Conservation (phyloP, 257 asterid species). For the Salvia rosmarinus region DNA sequence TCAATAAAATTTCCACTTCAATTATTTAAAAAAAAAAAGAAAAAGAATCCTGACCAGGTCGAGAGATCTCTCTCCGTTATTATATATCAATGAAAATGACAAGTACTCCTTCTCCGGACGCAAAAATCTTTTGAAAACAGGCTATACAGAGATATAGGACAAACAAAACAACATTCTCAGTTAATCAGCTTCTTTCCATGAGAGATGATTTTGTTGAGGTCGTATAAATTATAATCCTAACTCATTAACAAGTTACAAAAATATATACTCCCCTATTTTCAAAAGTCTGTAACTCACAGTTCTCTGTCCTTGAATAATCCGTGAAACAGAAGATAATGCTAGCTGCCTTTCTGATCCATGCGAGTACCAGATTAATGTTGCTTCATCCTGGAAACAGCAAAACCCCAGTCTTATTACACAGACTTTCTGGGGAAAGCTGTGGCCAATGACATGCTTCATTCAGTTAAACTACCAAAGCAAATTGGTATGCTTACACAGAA, state of each 20-base stretch:
- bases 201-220: neutral
- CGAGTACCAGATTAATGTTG: conserved; percentile 84
- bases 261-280: conserved; percentile 34
- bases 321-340: conserved; percentile 73
- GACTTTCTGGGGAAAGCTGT: neutral
- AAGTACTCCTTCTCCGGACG: conserved; percentile 97
- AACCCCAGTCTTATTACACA: conserved; percentile 21
- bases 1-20: neutral
- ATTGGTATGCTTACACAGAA: no score
- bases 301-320: conserved; percentile 95
- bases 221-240: conserved; percentile 9
- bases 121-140: conserved; percentile 87
- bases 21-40: neutral
- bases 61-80: conserved; percentile 89
- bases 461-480: neutral
- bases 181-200: conserved; percentile 21
- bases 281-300: conserved; percentile 71
- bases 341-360: conserved; percentile 85
- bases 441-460: conserved; percentile 12
- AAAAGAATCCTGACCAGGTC: conserved; percentile 74
- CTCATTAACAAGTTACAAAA: conserved; percentile 31
- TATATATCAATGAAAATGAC: conserved; percentile 86
- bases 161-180: conserved; percentile 26
- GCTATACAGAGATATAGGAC: conserved; percentile 56
- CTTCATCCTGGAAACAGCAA: conserved; percentile 72